A percentile compares a stretch with the other conserved stretches of the same genome.
Conservation (phyloP, 345 rosid genomes). For the Trapa bicornis region DNA sequence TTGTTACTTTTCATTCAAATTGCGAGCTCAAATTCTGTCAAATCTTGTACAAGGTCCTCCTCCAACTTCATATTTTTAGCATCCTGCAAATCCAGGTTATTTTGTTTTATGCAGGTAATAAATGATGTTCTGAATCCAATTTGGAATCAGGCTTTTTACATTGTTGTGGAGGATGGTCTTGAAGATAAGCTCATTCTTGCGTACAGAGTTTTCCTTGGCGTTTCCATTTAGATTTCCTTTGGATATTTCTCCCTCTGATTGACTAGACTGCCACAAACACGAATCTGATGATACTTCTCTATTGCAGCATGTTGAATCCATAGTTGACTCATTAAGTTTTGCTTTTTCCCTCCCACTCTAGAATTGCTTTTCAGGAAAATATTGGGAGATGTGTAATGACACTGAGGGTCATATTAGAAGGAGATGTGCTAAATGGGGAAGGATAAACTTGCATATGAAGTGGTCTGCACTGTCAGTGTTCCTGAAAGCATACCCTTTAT, state of each 20-base stretch:
- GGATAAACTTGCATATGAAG: constrained; percentile 54
- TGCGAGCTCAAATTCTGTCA: neutral
- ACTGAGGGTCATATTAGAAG: constrained; percentile 81
- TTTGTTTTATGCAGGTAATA: constrained; percentile 48
- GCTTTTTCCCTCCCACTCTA: no score
- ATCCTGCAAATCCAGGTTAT: neutral
- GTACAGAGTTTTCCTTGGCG: constrained; percentile 21
- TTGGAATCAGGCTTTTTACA: constrained; percentile 97
- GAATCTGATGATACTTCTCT: no score
- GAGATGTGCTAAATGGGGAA: constrained; percentile 70
- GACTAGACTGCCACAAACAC: no score
- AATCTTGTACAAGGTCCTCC: neutral
- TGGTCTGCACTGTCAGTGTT: constrained; percentile 66
- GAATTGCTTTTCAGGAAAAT: constrained; percentile 40
- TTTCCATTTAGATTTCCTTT: no score
- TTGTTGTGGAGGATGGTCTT: constrained; percentile 91
- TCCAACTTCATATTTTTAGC: no score
- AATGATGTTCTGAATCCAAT: constrained; percentile 83
- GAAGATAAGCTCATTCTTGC: constrained; percentile 93
- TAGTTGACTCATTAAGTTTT: no score
- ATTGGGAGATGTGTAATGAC: constrained; percentile 95
- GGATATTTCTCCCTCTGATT: no score
- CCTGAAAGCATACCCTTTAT: no score
- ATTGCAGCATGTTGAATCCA: no score
- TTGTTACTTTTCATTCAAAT: no score